These are phyloP conservation scores for Luffa aegyptiaca DNA, from an alignment of 306 rosid species.

Conservation along the genomic window DNA sequence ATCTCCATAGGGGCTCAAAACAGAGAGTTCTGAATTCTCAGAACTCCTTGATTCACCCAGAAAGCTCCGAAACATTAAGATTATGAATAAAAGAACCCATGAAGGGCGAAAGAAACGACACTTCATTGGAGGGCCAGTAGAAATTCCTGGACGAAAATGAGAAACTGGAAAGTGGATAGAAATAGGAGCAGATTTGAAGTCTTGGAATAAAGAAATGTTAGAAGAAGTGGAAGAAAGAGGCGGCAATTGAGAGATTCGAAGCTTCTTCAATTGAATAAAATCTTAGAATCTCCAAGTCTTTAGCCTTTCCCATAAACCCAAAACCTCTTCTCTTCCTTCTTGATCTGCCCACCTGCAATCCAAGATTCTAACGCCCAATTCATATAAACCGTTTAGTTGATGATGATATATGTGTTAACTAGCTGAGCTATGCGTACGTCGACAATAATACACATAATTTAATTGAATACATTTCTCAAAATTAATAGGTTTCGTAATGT, in stretches of 20 bases:
- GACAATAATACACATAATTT: too few species aligned
- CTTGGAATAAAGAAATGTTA: neutral
- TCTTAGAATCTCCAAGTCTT: neutral
- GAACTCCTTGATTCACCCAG: neutral
- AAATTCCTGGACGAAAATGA: neutral
- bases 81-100: neutral
- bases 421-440: too few species aligned
- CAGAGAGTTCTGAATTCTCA: slow-evolving; percentile 14
- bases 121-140: slow-evolving; percentile 15
- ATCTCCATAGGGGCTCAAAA: neutral
- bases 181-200: neutral
- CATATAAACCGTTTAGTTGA: too few species aligned
- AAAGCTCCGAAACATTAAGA: neutral
- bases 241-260: neutral
- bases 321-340: neutral
- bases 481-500: too few species aligned
- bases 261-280: neutral
- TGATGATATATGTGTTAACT: too few species aligned
- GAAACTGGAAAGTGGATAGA: neutral
- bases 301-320: neutral
- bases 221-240: neutral
- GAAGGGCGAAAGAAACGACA: neutral
- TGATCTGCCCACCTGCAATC: neutral
- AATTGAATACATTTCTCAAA: too few species aligned
- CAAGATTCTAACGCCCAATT: too few species aligned